These are phyloP conservation scores for Physaria fendleri DNA, from an alignment of 345 rosid species.

Conservation along the genomic window DNA sequence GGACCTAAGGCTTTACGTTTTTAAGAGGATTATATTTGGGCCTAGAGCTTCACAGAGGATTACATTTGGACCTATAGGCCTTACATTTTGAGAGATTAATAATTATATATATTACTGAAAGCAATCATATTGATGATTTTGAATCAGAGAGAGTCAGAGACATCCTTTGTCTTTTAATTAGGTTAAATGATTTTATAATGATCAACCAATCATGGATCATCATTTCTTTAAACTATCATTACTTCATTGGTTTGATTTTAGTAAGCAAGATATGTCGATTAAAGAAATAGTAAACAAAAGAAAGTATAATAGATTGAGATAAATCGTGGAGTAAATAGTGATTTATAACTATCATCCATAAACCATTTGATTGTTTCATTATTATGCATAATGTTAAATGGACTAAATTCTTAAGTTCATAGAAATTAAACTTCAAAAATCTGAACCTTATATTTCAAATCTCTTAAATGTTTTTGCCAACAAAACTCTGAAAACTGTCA, in stretches of 20 bases:
- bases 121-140: slow-evolving; percentile 4
- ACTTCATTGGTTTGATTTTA: not conserved
- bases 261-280: not conserved
- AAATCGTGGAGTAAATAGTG: not conserved
- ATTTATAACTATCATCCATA: too few species aligned
- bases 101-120: too few species aligned
- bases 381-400: not conserved
- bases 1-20: too few species aligned
- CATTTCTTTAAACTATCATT: not conserved
- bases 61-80: too few species aligned
- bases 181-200: not conserved
- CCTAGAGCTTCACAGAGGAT: too few species aligned
- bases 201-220: not conserved
- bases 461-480: not conserved
- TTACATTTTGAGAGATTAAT: too few species aligned
- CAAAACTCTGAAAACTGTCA: not conserved
- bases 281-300: not conserved
- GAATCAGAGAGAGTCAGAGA: not conserved
- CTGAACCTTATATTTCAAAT: not conserved
- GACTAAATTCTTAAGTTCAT: not conserved
- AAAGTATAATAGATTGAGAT: too few species aligned
- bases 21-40: too few species aligned
- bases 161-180: not conserved
- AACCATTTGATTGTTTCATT: too few species aligned
- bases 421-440: not conserved